Evolutionary conservation across 345 rosid species (phyloP).

Genomic region (Eucalyptus paniculata): DNA sequence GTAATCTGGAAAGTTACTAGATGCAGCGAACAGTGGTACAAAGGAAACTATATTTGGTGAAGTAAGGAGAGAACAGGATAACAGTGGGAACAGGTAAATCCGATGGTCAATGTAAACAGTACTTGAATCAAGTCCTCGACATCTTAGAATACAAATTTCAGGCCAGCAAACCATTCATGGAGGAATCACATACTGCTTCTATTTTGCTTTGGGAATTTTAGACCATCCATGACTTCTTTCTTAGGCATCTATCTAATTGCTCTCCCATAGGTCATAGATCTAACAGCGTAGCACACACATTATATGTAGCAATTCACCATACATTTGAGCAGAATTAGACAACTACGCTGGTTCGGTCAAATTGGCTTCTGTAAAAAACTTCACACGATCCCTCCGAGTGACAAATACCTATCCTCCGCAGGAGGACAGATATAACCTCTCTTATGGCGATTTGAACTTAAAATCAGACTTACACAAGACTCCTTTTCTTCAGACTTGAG

Average conservation of each 20-base stretch:
- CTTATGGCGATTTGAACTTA: neutral
- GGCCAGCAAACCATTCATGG: neutral
- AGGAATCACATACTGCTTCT: neutral
- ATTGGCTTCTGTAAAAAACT: neutral
- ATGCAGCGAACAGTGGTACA: neutral
- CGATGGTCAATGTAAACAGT: neutral
- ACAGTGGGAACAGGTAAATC: neutral
- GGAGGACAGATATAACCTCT: neutral
- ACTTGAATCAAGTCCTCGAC: neutral
- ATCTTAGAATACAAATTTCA: neutral
- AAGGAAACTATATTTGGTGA: neutral
- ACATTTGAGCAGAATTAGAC: neutral
- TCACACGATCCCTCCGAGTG: neutral
- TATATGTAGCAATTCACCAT: neutral
- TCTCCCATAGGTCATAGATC: neutral
- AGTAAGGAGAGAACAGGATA: neutral
- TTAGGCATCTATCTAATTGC: neutral
- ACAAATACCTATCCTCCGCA: neutral
- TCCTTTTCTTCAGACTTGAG: constrained; percentile 57
- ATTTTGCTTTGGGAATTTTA: neutral
- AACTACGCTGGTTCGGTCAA: neutral
- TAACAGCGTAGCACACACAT: neutral
- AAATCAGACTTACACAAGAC: constrained; percentile 30
- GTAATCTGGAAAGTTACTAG: neutral
- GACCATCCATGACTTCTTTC: neutral